Percentiles rank a stretch among this genome's conserved stretches.
Evolutionary conservation across 352 stramenopile species (phyloP).

Genomic region (Globisporangium acanthophoron): DNA sequence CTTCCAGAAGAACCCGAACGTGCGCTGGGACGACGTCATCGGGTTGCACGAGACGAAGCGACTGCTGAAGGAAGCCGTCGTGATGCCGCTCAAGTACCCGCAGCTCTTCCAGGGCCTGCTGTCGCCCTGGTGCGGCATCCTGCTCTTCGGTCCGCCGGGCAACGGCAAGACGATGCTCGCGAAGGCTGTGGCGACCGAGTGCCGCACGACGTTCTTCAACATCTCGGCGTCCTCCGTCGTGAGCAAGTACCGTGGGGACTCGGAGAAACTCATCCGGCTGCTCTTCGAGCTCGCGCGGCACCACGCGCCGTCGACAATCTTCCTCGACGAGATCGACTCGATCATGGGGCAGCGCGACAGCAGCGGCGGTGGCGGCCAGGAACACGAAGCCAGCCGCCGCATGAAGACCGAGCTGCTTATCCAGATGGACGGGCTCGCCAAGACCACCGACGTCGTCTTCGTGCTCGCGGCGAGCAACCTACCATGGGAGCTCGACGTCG

Average conservation of each 20-base stretch:
- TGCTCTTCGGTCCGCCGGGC: conserved; percentile 81
- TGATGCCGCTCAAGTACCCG: conserved; percentile 94
- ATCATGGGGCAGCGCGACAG: conserved; percentile 87
- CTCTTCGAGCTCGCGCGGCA: conserved; percentile 79
- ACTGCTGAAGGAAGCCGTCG: conserved; percentile 92
- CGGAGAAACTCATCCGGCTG: conserved; percentile 84
- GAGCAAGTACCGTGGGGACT: conserved; percentile 83
- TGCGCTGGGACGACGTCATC: conserved; percentile 88
- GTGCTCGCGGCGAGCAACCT: conserved; percentile 79
- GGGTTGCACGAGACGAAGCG: conserved; percentile 90
- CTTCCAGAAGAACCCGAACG: conserved; percentile 87
- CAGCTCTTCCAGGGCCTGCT: conserved; percentile 93
- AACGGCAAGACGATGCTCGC: conserved; percentile 89
- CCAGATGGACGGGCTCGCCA: conserved; percentile 81
- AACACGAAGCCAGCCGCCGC: conserved; percentile 79
- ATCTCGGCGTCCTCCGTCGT: conserved; percentile 85
- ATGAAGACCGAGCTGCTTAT: conserved; percentile 89
- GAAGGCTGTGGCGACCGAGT: conserved; percentile 81
- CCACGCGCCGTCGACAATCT: conserved; percentile 83
- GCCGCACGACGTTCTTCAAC: conserved; percentile 86
- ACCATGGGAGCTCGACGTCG: conserved; percentile 74
- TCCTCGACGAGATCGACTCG: conserved; percentile 85
- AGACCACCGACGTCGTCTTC: conserved; percentile 79
- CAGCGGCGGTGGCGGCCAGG: conserved; percentile 53
- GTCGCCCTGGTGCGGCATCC: conserved; percentile 86